phyloP scores from a whole-genome alignment of 2,329 filamentous ascomycete genomes.

The Whalleya microplaca region DNA sequence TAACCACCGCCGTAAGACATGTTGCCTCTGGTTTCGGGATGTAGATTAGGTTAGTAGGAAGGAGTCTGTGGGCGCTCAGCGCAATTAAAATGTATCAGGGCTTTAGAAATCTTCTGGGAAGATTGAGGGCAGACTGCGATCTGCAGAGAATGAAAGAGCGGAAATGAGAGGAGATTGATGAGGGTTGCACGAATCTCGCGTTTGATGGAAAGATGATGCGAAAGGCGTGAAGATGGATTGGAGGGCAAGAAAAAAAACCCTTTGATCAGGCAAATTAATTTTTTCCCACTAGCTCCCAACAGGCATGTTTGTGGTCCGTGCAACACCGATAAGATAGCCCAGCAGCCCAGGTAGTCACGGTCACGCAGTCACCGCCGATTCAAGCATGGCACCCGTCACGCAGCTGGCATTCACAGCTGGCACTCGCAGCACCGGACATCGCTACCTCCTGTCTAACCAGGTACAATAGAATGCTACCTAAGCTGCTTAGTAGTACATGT shows the following conservation, averaged over 20 bases:
- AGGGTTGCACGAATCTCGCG: conserved; percentile 15
- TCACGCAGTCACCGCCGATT: too few relatives aligned
- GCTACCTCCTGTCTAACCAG: too few relatives aligned
- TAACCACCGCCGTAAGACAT: conserved; percentile 72
- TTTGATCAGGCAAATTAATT: conserved; percentile 26
- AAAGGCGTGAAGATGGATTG: conserved; percentile 24
- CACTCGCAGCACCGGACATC: too few relatives aligned
- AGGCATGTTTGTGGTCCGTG: conserved; percentile 14
- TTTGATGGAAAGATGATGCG: conserved; percentile 24
- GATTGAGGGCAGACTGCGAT: conserved; percentile 26
- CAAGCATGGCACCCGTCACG: too few relatives aligned
- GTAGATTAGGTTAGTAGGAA: conserved; percentile 16
- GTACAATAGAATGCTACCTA: too few relatives aligned
- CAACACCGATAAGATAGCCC: background rate
- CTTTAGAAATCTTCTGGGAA: conserved; percentile 8
- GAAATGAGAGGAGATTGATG: conserved; percentile 20
- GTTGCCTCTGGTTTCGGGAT: conserved; percentile 30
- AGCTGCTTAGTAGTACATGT: too few relatives aligned
- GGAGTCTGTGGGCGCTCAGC: conserved; percentile 23
- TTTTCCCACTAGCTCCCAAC: conserved; percentile 30
- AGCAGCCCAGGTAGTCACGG: too few relatives aligned
- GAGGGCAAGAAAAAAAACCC: conserved; percentile 35
- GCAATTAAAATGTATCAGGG: conserved; percentile 22
- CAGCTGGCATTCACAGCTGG: too few relatives aligned
- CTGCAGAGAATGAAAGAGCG: conserved; percentile 33